Evolutionary conservation across 169 alveolate species (phyloP), one percentile per base, ranked within the genome.

Genomic region (Plasmodium falciparum): DNA sequence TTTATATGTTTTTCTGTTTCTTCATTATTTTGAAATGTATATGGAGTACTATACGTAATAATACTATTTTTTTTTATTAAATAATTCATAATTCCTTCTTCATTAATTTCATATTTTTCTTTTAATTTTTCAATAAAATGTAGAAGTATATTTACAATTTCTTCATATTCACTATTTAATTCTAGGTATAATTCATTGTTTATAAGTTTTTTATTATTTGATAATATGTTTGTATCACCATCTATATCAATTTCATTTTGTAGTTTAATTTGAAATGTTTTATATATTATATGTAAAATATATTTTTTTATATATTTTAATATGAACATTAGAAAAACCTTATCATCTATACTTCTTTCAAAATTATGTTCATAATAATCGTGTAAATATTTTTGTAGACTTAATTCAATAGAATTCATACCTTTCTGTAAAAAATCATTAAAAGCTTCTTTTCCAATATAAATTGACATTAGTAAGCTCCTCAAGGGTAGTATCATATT

Each of bases 401-500:
- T 49, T n/a, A 69, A 45, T 63, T 83, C 70, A 20, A 67, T 69
- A 33, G 91, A 69, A 17, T 47, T 50, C 50, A 47, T 20, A 26
- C 91, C 91, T 47, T 83, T 83, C 56, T 83, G 85, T 45, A 83
- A 29, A 49, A 83, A 83, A 39, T 83, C 91, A 39, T 67, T 83
- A 49, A 83, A 83, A 6, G 85, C 85, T 3, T 83, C 91, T 39
- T 83, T 83, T n/a, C 91, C 91, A 2, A 83, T 69, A 29, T 83
- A 83, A 15, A 83, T 39, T 56, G 85, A 52, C 49, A 52, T 83
- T 4, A 29, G 20, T 45, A 83, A 61, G 3, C 85, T 69, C 50
- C 70, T 39, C 9, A 61, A 49, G 13, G 91, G 91, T 45, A 83
- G 56, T 17, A 83, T 43, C n/a, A 67, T 54, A 52, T 83, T 83